Evolutionary conservation across 805 yeast genomes (phyloP), one percentile per base, ranked within the genome.

Genomic region (Pichia manshurica): DNA sequence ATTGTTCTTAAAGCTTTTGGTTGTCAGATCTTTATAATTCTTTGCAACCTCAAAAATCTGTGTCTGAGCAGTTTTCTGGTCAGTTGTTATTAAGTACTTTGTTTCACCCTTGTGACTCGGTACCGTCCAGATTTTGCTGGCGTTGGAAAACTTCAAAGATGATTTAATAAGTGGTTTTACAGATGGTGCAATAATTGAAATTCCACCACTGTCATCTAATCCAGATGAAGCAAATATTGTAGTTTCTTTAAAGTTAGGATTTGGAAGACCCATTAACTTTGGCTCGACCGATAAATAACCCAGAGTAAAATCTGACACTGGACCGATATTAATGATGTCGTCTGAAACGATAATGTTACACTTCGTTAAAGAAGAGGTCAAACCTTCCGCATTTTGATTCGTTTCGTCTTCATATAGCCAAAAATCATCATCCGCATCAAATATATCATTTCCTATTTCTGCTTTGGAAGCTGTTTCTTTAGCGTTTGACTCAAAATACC

Each of bases 151-250:
- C 51, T 78, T 81, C 45, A 87, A 71, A 3, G 89, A 81, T 2
- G 87, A 78, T 44, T 78, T 75, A 8, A 88, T 76, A 0, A 61
- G 62, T 0, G 96, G 95, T 49, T 81, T 80, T 13, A 88, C 72
- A 3, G 84, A 72, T 5, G 88, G 87, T 22, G 81, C 75, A 49
- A 87, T 73, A 3, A 83, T 72, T 31, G 82, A 78, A 28, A 90
- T 51, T 19, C 75, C 71, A 12, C 85, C 77, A 6, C 75, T 71
- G 1, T 61, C 54, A 8, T 74, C 80, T 15, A 79, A 71, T 0
- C 96, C 96, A 0, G 84, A 75, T 3, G 87, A 75, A 0, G 84
- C 79, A 6, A 87, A 75, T 3, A 88, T 75, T 6, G 87, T 84
- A 16, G 75, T 68, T 57, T 85, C 93, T 41, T 75, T 71, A 52